Percentiles rank a stretch among this genome's conserved stretches.
These are phyloP conservation scores for Pseudocercospora fijiensis DNA, from an alignment of 2,329 filamentous ascomycete genomes.

Conservation along the genomic window DNA sequence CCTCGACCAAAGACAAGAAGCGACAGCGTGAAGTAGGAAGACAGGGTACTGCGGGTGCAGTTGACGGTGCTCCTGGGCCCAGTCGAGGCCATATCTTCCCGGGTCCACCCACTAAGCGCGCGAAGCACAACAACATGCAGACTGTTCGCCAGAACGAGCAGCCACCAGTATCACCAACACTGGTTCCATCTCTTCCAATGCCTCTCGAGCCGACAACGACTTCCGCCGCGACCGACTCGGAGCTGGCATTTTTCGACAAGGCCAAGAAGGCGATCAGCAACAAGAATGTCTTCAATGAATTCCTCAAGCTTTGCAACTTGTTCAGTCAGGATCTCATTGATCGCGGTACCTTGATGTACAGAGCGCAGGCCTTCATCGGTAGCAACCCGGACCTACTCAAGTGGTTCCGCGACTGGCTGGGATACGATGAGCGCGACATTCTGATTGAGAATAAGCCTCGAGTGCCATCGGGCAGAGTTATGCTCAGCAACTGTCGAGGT, in stretches of 20 bases:
- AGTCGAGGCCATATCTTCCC: constrained; percentile 27
- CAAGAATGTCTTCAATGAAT: constrained; percentile 89
- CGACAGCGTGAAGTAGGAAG: constrained; percentile 67
- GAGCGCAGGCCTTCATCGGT: constrained; percentile 82
- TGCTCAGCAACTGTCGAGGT: constrained; percentile 91
- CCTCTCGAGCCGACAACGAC: constrained; percentile 76
- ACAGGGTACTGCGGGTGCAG: constrained; percentile 50
- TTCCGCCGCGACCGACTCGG: constrained; percentile 74
- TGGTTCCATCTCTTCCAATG: constrained; percentile 84
- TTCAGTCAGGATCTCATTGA: constrained; percentile 93
- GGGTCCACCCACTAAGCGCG: constrained; percentile 56
- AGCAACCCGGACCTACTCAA: constrained; percentile 83
- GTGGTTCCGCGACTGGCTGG: constrained; percentile 83
- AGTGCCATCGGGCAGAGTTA: constrained; percentile 77
- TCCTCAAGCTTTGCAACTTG: constrained; percentile 93
- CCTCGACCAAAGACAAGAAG: constrained; percentile 76
- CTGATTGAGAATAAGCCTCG: constrained; percentile 75
- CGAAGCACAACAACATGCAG: constrained; percentile 61
- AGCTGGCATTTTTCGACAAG: constrained; percentile 90
- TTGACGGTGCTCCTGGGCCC: constrained; percentile 31
- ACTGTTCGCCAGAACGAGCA: constrained; percentile 28
- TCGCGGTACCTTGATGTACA: constrained; percentile 75
- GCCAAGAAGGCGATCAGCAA: constrained; percentile 96
- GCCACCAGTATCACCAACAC: constrained; percentile 72
- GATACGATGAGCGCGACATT: constrained; percentile 73